These are phyloP conservation scores for Angomonas deanei DNA, from an alignment of 208 protist species.

Conservation along the genomic window DNA sequence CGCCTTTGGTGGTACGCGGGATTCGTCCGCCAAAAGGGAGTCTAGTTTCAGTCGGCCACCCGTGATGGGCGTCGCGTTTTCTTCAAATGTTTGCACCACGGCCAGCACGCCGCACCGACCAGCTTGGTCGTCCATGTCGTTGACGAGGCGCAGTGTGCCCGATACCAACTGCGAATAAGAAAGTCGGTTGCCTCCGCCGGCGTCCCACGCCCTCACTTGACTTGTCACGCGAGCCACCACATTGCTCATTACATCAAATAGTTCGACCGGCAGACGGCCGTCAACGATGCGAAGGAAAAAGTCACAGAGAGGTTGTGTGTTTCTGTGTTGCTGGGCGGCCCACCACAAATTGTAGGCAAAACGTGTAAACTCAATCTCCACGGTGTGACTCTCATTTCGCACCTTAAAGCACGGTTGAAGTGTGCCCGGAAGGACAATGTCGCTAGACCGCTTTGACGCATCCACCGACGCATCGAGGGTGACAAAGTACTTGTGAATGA, in stretches of 20 bases:
- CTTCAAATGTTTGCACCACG: conserved; percentile 55
- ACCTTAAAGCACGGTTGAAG: conserved; percentile 8
- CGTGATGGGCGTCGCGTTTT: conserved; percentile 31
- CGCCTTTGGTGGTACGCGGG: conserved; percentile 18
- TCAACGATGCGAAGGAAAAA: conserved; percentile 56
- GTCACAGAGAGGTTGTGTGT: conserved; percentile 55
- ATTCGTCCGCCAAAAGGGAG: conserved; percentile 50
- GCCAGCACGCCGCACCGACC: conserved; percentile 38
- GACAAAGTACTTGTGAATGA: conserved; percentile 28
- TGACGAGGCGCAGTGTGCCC: conserved; percentile 34
- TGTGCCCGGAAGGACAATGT: conserved; percentile 29
- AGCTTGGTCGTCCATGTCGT: conserved; percentile 42
- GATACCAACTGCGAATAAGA: conserved; percentile 42
- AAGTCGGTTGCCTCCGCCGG: conserved; percentile 40
- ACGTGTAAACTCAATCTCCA: conserved; percentile 57
- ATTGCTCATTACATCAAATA: conserved; percentile 42
- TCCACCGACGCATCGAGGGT: conserved; percentile 12
- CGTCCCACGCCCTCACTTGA: conserved; percentile 34
- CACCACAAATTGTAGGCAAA: conserved; percentile 79
- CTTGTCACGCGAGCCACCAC: conserved; percentile 17
- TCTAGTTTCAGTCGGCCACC: conserved; percentile 33
- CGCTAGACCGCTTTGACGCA: neutral
- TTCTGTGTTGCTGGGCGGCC: conserved; percentile 38
- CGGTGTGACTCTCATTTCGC: conserved; percentile 14
- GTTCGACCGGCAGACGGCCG: conserved; percentile 31